These are phyloP conservation scores for Pythium sukuiense DNA, from an alignment of 352 stramenopile species.

Conservation along the genomic window DNA sequence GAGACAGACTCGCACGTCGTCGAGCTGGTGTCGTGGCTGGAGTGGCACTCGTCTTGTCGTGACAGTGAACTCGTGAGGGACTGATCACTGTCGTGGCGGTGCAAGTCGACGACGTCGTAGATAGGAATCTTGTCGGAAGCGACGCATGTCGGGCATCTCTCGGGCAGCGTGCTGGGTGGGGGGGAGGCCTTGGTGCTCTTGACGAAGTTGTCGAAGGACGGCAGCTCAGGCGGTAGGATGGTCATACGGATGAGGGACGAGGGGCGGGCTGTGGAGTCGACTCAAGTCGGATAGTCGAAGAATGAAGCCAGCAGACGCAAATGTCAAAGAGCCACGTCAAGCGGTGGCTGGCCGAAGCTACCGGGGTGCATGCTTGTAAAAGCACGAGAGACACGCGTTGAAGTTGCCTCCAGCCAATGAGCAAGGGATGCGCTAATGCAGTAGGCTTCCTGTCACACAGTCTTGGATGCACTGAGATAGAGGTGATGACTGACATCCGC, in stretches of 20 bases:
- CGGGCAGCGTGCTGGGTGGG: neutral
- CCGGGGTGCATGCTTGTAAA: neutral
- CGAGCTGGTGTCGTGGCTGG: neutral
- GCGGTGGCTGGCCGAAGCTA: too few species aligned
- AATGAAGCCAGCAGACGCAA: neutral
- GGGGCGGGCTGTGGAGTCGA: neutral
- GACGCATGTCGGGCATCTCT: constrained; percentile 9
- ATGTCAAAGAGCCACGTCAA: neutral
- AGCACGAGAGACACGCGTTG: constrained; percentile 16
- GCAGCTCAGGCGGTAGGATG: constrained; percentile 6
- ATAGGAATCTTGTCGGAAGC: neutral
- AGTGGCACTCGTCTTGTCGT: neutral
- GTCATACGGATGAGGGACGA: constrained; percentile 1
- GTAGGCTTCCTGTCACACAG: neutral
- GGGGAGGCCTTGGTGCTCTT: constrained; percentile 14
- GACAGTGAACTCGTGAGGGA: neutral
- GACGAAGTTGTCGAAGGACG: constrained; percentile 19
- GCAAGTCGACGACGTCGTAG: constrained; percentile 15
- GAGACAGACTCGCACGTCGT: neutral
- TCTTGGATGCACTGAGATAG: neutral
- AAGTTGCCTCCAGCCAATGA: neutral
- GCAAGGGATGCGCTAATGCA: neutral
- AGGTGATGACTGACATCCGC: neutral
- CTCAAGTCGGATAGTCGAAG: neutral
- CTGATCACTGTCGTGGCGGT: neutral